A percentile compares a stretch with the other conserved stretches of the same genome.
phyloP scores from a whole-genome alignment of 805 yeast species.

The Starmerella riodocensis region DNA sequence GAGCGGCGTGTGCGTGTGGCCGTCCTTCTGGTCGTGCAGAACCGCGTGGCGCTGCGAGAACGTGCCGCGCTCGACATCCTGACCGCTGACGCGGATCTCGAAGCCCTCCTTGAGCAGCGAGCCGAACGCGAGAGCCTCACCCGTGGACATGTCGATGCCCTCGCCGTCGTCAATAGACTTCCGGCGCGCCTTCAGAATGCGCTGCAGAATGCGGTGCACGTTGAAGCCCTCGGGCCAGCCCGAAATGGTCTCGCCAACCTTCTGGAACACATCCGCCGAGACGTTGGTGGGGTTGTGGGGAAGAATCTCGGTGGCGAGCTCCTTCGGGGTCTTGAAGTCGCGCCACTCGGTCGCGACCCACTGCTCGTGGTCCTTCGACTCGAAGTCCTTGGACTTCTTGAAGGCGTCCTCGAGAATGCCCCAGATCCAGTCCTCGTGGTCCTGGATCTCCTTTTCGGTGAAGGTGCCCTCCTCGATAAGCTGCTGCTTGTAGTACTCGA shows the following conservation, averaged over 20 bases:
- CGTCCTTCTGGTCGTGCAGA: conserved; percentile 86
- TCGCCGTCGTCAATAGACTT: conserved; percentile 79
- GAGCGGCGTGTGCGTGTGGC: conserved; percentile 72
- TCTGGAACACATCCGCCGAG: conserved; percentile 52
- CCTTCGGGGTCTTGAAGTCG: conserved; percentile 94
- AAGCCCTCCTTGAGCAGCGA: conserved; percentile 83
- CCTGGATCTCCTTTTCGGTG: conserved; percentile 78
- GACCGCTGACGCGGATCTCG: conserved; percentile 95
- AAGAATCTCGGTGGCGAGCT: conserved; percentile 84
- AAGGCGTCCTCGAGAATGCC: conserved; percentile 80
- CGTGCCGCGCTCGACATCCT: conserved; percentile 99
- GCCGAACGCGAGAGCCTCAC: conserved; percentile 97
- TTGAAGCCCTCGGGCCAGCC: conserved; percentile 78
- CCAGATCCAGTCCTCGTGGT: conserved; percentile 99
- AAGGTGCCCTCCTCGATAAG: conserved; percentile 78
- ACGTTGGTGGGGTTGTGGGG: conserved; percentile 96
- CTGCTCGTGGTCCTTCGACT: conserved; percentile 69
- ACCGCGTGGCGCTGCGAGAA: conserved; percentile 99
- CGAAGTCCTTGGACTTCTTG: conserved; percentile 76
- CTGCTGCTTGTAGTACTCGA: conserved; percentile 72
- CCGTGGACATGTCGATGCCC: conserved; percentile 98
- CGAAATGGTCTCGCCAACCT: conserved; percentile 65
- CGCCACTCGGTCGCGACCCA: conserved; percentile 99
- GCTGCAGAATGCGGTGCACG: conserved; percentile 88
- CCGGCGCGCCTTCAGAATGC: conserved; percentile 78